Conservation (phyloP, 805 yeast genomes). For the Hanseniaspora thailandica region DNA sequence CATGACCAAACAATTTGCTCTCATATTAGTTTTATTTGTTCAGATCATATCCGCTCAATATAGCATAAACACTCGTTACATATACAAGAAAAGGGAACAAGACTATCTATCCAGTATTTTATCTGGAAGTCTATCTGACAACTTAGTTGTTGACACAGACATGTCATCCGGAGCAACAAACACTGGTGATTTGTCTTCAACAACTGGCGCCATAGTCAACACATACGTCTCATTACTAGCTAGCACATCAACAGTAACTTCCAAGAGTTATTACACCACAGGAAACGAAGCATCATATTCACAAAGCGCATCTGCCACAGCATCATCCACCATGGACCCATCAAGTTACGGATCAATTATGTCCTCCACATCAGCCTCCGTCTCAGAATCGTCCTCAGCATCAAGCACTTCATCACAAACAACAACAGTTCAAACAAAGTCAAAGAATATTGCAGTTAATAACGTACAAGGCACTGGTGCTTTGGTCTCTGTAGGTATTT, state of each 20-base stretch:
- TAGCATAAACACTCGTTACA: neutral
- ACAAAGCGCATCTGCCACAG: neutral
- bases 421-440: neutral
- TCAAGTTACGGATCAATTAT: neutral
- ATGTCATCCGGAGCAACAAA: neutral
- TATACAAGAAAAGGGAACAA: neutral
- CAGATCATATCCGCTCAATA: neutral
- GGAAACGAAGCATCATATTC: neutral
- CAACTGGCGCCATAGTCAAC: neutral
- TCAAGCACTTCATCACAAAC: neutral
- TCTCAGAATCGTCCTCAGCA: neutral
- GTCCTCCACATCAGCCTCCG: neutral
- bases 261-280: neutral
- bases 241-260: neutral
- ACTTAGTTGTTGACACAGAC: neutral
- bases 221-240: neutral
- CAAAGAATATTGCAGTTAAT: neutral
- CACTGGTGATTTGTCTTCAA: neutral
- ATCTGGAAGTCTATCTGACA: constrained; percentile 1
- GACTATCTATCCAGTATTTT: constrained; percentile 4
- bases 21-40: neutral
- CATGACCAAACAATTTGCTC: neutral
- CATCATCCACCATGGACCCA: neutral
- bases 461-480: neutral
- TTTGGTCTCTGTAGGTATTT: neutral